Evolutionary conservation across 345 rosid species (phyloP), one percentile per base, ranked within the genome.

Genomic region (Jatropha curcas): DNA sequence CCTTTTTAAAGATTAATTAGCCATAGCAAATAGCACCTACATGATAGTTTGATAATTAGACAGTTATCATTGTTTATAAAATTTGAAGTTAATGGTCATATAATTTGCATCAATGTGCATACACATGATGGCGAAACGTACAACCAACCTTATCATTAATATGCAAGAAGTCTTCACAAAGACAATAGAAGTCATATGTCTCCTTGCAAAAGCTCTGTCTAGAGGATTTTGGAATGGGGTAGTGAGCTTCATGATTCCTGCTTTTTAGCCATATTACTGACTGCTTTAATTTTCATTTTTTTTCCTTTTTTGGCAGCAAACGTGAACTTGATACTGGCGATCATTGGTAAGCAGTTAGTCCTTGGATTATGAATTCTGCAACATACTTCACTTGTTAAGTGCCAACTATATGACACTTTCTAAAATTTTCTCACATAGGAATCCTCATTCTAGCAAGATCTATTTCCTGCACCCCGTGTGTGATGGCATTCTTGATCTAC

Each of bases 281-380:
- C 35, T 25, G 9, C 48, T 61, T 24, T 35, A 31, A 71, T 16
- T 46, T 60, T 46, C n/a, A n/a, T 45, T 25, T 41, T 64, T 45
- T 43, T 24, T 43, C 7, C 24, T 10, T 27, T 60, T 59, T 22
- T 60, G 24, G 58, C 75, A 71, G 75, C 50, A 0, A 22, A 12
- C 9, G 8, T 41, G 14, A 60, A 37, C 50, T 8, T 61, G 20
- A 22, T 60, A 22, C 22, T 61, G 67, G 48, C 25, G 16, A 4
- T 71, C 7, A 48, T 61, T 33, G 75, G 75, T 71, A 71, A 60
- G 75, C n/a, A 64, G 6, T 31, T 20, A 48, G n/a, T 52, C 59
- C 28, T 64, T 43, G n/a, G 24, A 64, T 27, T 64, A 25, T 64
- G 50, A 27, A 45, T 43, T 43, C 5, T 25, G 28, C 10, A 43